Evolutionary conservation across 805 yeast species (phyloP), one percentile per base, ranked within the genome.

Genomic region (Starmera pachycereana): DNA sequence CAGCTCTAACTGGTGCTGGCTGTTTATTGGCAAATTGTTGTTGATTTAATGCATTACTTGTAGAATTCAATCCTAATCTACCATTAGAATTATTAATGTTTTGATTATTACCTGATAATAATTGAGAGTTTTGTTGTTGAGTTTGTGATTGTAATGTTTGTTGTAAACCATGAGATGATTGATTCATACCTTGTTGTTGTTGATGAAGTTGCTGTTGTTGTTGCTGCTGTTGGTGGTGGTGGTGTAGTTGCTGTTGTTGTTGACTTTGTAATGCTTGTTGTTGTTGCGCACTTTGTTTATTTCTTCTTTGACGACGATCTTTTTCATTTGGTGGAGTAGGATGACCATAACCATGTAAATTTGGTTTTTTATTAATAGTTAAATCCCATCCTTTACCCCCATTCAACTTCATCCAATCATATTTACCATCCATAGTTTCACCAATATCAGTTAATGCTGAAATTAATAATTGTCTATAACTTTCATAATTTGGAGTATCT

Each of bases 381-480:
- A 84, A 72, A 56, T 82, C 87, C 92, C 92, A 83, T 13, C 92
- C 92, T 55, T 74, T 73, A 37, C 92, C 92, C 38, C 77, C 76
- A 54, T 83, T 83, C 49, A 83, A 69, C 50, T 73, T 78, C 78
- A 80, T 75, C 94, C 94, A 82, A 54, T 84, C 94, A 52, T 80
- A 84, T 46, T 72, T 74, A 10, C 76, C 83, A 54, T 81, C 87
- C 44, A 78, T 77, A 31, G 62, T 54, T 51, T 75, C 75, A 12
- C 79, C 79, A 46, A 75, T 60, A 41, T 74, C 77, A 38, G 66
- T 68, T 49, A 84, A 62, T 4, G 73, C 76, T 8, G 74, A 71
- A 48, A 75, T 71, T 67, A 84, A 72, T 43, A 82, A 61, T 53
- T 70, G 65, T 41, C 81, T 65, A 48, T 80, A 69, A 51, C 78